Evolutionary conservation across 1,139 yeast species (phyloP).

Genomic region (Pneumocystis wakefieldiae): DNA sequence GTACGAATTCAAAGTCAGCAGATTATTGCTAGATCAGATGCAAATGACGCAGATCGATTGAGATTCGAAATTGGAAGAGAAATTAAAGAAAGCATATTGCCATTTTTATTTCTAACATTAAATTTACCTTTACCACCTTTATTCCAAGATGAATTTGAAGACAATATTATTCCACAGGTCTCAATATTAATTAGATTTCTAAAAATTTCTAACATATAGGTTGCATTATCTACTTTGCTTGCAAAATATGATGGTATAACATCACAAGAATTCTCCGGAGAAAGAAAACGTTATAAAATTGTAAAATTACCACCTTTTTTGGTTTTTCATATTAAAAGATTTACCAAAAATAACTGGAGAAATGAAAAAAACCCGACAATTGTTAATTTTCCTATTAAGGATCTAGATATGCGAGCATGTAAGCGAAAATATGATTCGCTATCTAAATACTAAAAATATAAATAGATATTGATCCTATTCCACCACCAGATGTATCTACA

Average conservation of each 20-base stretch:
- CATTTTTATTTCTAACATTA: constrained; percentile 47
- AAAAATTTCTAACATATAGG: constrained; percentile 10
- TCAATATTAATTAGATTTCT: not conserved
- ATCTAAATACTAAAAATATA: not conserved
- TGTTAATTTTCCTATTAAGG: constrained; percentile 41
- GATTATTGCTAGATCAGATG: constrained; percentile 17
- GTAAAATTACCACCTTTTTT: constrained; percentile 38
- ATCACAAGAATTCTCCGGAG: constrained; percentile 24
- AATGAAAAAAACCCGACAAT: constrained; percentile 45
- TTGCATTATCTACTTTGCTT: constrained; percentile 34
- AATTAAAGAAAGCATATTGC: constrained; percentile 20
- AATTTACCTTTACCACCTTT: constrained; percentile 46
- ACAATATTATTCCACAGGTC: constrained; percentile 36
- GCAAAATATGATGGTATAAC: constrained; percentile 32
- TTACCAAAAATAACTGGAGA: constrained; percentile 24
- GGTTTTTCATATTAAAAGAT: constrained; percentile 43
- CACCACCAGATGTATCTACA: constrained; percentile 13
- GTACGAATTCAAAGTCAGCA: constrained; percentile 26
- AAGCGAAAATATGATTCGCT: constrained; percentile 15
- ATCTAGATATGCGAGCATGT: constrained; percentile 30
- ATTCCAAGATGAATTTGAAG: constrained; percentile 32
- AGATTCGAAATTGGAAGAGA: constrained; percentile 18
- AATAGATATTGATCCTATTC: constrained; percentile 10
- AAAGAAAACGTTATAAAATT: constrained; percentile 30
- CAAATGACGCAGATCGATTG: constrained; percentile 20